Percentiles rank a stretch among this genome's conserved stretches.
Evolutionary conservation across 2,329 filamentous ascomycete species (phyloP).

Genomic region (Neonectria coccinea): DNA sequence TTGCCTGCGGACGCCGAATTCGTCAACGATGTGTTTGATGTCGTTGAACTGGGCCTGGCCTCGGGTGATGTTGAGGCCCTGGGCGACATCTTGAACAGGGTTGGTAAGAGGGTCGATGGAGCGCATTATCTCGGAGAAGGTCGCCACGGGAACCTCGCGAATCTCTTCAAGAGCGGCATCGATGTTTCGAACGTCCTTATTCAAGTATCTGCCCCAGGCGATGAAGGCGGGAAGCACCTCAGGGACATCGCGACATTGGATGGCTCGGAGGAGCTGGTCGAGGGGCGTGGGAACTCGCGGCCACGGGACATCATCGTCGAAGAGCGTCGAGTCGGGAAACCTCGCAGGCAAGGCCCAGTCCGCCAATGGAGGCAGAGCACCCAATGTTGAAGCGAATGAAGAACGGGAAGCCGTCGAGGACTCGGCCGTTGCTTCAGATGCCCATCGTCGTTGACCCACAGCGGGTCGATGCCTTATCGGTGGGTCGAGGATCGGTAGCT

Average conservation of each 20-base stretch:
- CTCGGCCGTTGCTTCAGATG: conserved; percentile 34
- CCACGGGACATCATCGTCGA: neutral
- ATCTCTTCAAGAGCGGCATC: conserved; percentile 48
- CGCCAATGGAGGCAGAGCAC: conserved; percentile 3
- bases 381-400: neutral
- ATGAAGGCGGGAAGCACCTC: conserved; percentile 44
- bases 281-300: conserved; percentile 30
- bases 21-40: conserved; percentile 53
- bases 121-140: conserved; percentile 73
- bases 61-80: conserved; percentile 53
- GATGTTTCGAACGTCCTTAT: conserved; percentile 35
- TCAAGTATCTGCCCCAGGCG: conserved; percentile 44
- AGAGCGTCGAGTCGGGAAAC: conserved; percentile 13
- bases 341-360: neutral
- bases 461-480: conserved; percentile 39
- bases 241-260: conserved; percentile 46
- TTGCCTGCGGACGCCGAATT: conserved; percentile 58
- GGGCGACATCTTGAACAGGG: conserved; percentile 60
- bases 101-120: conserved; percentile 69
- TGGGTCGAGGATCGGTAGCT: conserved; percentile 41
- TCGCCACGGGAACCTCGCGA: conserved; percentile 60
- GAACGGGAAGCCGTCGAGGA: conserved; percentile 13
- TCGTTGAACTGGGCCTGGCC: conserved; percentile 57
- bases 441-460: conserved; percentile 43
- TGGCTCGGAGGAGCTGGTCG: conserved; percentile 46